These are phyloP conservation scores for Phanerochaete carnosa DNA, from an alignment of 768 basidiomycete genomes.

Conservation along the genomic window DNA sequence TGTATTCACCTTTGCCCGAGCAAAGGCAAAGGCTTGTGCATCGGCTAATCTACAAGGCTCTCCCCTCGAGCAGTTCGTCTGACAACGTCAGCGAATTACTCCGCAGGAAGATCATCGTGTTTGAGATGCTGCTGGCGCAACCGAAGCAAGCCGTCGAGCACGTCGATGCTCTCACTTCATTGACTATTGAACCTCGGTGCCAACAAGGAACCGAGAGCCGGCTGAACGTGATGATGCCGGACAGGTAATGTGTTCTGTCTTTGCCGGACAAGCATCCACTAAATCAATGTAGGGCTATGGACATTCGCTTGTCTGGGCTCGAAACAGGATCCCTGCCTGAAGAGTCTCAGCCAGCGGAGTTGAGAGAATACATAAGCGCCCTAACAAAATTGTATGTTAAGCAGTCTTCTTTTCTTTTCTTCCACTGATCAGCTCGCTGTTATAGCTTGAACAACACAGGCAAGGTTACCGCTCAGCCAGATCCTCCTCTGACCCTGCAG, in stretches of 20 bases:
- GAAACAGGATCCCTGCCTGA: constrained; percentile 17
- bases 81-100: too few relatives aligned
- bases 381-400: constrained; percentile 42
- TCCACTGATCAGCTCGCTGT: constrained; percentile 9
- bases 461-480: constrained; percentile 34
- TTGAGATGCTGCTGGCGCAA: constrained; percentile 18
- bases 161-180: background rate
- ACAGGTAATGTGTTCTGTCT: constrained; percentile 37
- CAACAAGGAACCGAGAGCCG: constrained; percentile 34
- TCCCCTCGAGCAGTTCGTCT: too few relatives aligned
- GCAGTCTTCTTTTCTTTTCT: background rate
- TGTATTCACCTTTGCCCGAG: constrained; percentile 26
- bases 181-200: constrained; percentile 24
- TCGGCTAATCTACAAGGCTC: constrained; percentile 43
- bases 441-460: constrained; percentile 33
- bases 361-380: constrained; percentile 39
- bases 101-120: constrained; percentile 10
- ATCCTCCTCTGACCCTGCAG: constrained; percentile 42
- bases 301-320: constrained; percentile 48
- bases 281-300: constrained; percentile 46
- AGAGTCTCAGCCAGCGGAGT: constrained; percentile 35
- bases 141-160: background rate
- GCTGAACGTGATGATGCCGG: constrained; percentile 54
- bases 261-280: background rate
- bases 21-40: constrained; percentile 38